Percentiles rank a stretch among this genome's conserved stretches.
Conservation (phyloP, 352 stramenopile species). For the Pythium folliculosum region DNA sequence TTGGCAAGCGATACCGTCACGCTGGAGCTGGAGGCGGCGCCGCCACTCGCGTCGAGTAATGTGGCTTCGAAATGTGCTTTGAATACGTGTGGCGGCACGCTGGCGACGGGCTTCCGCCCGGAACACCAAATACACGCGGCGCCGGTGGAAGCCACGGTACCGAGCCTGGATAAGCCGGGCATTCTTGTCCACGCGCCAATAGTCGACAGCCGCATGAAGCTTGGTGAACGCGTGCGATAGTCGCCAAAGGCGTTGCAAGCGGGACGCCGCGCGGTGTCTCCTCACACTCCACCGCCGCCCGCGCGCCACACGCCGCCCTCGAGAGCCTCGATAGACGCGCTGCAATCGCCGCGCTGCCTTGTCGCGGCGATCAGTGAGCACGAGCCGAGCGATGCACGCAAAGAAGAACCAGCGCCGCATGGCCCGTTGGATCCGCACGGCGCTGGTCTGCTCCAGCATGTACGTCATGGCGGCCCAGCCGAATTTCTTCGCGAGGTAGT, state of each 20-base stretch:
- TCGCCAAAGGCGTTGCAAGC: conserved; percentile 44
- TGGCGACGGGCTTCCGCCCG: conserved; percentile 35
- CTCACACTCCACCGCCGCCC: neutral
- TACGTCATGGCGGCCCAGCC: conserved; percentile 50
- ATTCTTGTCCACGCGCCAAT: conserved; percentile 26
- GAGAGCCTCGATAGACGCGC: conserved; percentile 25
- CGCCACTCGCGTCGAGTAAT: conserved; percentile 34
- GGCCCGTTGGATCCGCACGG: conserved; percentile 39
- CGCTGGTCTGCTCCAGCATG: conserved; percentile 43
- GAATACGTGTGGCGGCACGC: conserved; percentile 42
- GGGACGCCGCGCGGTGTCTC: conserved; percentile 2
- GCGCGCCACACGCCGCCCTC: conserved; percentile 11
- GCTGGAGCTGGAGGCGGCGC: conserved; percentile 38
- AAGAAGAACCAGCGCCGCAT: conserved; percentile 38
- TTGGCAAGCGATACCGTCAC: conserved; percentile 37
- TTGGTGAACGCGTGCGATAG: conserved; percentile 27
- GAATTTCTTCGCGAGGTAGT: conserved; percentile 68
- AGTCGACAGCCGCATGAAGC: conserved; percentile 4
- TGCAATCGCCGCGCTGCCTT: conserved; percentile 36
- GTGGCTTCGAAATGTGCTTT: conserved; percentile 41
- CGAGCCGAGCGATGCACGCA: conserved; percentile 18
- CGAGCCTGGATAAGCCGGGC: conserved; percentile 31
- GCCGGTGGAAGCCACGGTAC: conserved; percentile 24
- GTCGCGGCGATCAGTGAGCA: conserved; percentile 17
- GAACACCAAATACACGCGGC: conserved; percentile 32